phyloP scores from a whole-genome alignment of 345 rosid species.

The Populus tremula region DNA sequence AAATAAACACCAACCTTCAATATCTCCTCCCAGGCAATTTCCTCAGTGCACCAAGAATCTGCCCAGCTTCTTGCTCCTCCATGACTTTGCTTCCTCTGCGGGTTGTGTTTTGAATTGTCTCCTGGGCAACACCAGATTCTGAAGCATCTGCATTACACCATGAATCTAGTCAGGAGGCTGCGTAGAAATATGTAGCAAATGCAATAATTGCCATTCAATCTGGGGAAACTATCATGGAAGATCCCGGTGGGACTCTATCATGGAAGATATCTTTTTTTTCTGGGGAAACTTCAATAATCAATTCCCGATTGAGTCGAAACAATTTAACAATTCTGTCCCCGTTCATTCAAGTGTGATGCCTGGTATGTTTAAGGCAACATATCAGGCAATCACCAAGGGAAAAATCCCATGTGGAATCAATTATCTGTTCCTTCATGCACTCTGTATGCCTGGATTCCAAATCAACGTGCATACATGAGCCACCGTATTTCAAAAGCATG shows the following conservation, averaged over 20 bases:
- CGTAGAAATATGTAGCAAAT: neutral
- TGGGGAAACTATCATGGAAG: no score
- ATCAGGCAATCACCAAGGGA: conserved; percentile 81
- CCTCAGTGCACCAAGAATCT: conserved; percentile 74
- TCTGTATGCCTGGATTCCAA: conserved; percentile 65
- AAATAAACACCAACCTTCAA: conserved; percentile 42
- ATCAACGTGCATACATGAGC: conserved; percentile 89
- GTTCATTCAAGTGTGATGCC: conserved; percentile 88
- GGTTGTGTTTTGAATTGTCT: conserved; percentile 45
- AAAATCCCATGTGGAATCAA: conserved; percentile 83
- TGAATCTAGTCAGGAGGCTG: neutral
- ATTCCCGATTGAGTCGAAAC: neutral
- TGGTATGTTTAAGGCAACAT: conserved; percentile 77
- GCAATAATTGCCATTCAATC: neutral
- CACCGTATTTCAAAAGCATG: conserved; percentile 89
- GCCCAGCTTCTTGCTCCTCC: conserved; percentile 82
- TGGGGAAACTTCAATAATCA: neutral
- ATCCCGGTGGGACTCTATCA: neutral
- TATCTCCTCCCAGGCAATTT: conserved; percentile 79
- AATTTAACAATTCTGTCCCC: neutral
- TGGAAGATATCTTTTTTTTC: neutral
- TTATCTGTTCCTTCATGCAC: conserved; percentile 49
- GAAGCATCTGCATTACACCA: conserved; percentile 61
- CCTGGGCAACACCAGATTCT: conserved; percentile 65
- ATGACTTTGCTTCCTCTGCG: conserved; percentile 66